Conservation (phyloP, 192 early-diverging fungal genomes). For the Linnemannia exigua region DNA sequence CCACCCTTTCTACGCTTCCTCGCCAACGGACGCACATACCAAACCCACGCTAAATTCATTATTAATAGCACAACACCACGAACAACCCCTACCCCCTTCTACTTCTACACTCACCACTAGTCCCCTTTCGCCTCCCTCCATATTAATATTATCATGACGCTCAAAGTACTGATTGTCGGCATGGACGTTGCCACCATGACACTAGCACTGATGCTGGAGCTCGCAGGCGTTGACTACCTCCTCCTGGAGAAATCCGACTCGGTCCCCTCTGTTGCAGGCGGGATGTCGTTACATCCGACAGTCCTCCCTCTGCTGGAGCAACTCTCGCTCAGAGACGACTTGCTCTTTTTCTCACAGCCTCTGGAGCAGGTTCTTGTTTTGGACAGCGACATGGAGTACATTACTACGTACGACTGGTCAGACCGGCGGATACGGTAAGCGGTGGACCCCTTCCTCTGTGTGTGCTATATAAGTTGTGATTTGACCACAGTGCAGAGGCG, state of each 20-base stretch:
- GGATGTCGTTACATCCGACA: slow-evolving; percentile 42
- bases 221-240: slow-evolving; percentile 55
- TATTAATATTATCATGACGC: slow-evolving; percentile 21
- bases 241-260: slow-evolving; percentile 42
- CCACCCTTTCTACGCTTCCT: not conserved
- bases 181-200: slow-evolving; percentile 52
- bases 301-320: slow-evolving; percentile 47
- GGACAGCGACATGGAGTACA: slow-evolving; percentile 26
- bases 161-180: slow-evolving; percentile 53
- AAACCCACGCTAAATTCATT: not conserved
- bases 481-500: not conserved
- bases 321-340: slow-evolving; percentile 44
- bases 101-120: not conserved
- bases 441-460: not conserved
- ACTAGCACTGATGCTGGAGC: slow-evolving; percentile 47
- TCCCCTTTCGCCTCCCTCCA: not conserved
- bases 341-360: slow-evolving; percentile 52
- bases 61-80: not conserved
- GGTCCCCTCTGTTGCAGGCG: slow-evolving; percentile 43
- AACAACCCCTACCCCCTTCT: not conserved
- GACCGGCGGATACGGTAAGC: slow-evolving; percentile 39
- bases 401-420: slow-evolving; percentile 39
- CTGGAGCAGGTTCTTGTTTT: slow-evolving; percentile 47
- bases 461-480: not conserved
- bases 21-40: not conserved